Conservation (phyloP, 2,329 filamentous ascomycete genomes). For the Cercospora brassicicola region DNA sequence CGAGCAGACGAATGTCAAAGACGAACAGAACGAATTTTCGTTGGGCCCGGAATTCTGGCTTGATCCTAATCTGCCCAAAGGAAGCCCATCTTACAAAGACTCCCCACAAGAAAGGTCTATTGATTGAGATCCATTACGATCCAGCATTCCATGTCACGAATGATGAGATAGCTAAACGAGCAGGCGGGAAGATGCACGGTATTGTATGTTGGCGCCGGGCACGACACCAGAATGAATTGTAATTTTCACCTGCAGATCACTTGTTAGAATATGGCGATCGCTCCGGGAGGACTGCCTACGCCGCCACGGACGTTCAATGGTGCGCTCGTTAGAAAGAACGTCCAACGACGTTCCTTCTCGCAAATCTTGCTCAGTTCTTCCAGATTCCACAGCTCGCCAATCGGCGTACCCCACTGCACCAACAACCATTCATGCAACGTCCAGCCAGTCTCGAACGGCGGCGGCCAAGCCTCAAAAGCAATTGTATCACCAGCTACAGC, state of each 20-base stretch:
- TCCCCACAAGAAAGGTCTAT: background rate
- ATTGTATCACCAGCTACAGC: constrained; percentile 22
- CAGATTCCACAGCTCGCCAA: constrained; percentile 53
- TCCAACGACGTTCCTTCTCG: constrained; percentile 42
- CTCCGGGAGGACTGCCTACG: constrained; percentile 42
- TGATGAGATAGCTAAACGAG: background rate
- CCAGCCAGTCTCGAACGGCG: constrained; percentile 33
- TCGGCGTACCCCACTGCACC: constrained; percentile 52
- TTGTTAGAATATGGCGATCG: constrained; percentile 38
- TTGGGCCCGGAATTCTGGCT: background rate
- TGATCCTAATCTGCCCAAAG: background rate
- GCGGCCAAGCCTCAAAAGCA: constrained; percentile 38
- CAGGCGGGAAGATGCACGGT: background rate
- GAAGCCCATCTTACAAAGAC: background rate
- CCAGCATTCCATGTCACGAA: background rate
- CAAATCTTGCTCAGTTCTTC: constrained; percentile 48
- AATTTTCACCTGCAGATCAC: background rate
- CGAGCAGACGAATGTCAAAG: background rate
- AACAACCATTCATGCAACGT: constrained; percentile 50
- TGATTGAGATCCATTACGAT: background rate
- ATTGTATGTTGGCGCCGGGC: background rate
- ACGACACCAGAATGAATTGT: background rate
- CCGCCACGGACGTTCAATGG: constrained; percentile 47
- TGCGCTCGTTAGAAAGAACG: constrained; percentile 52
- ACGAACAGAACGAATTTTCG: background rate